A percentile compares a stretch with the other conserved stretches of the same genome.
Evolutionary conservation across 148 eudicot species (phyloP).

Genomic region (Rhododendron williamsianum): DNA sequence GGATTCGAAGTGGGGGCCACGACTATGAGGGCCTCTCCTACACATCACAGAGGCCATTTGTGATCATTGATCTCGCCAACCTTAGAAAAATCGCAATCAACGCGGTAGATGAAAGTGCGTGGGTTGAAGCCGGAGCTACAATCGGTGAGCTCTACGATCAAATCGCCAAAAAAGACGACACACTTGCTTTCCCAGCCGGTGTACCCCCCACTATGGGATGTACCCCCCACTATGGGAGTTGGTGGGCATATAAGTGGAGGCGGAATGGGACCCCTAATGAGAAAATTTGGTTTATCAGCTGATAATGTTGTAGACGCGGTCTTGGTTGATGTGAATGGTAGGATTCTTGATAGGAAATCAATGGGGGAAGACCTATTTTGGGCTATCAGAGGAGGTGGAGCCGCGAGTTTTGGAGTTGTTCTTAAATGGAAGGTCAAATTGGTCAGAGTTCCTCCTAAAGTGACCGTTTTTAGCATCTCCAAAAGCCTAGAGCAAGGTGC

Average conservation of each 20-base stretch:
- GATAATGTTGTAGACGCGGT: neutral
- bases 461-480: neutral
- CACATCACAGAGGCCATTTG: neutral
- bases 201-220: neutral
- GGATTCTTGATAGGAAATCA: neutral
- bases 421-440: neutral
- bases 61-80: neutral
- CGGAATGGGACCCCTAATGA: neutral
- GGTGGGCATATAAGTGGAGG: neutral
- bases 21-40: conserved; percentile 7
- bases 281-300: neutral
- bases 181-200: neutral
- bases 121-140: conserved; percentile 1
- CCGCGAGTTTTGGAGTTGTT: neutral
- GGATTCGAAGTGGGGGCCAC: conserved; percentile 1
- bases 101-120: neutral
- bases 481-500: neutral
- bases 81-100: neutral
- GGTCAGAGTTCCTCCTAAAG: conserved; percentile 2
- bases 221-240: neutral
- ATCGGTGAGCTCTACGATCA: neutral
- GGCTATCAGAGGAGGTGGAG: conserved; percentile 4
- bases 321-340: neutral
- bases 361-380: conserved; percentile 5
- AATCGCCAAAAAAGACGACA: neutral